A percentile compares a stretch with the other conserved stretches of the same genome.
Evolutionary conservation across 345 rosid genomes (phyloP).

Genomic region (Eutrema heterophyllum): DNA sequence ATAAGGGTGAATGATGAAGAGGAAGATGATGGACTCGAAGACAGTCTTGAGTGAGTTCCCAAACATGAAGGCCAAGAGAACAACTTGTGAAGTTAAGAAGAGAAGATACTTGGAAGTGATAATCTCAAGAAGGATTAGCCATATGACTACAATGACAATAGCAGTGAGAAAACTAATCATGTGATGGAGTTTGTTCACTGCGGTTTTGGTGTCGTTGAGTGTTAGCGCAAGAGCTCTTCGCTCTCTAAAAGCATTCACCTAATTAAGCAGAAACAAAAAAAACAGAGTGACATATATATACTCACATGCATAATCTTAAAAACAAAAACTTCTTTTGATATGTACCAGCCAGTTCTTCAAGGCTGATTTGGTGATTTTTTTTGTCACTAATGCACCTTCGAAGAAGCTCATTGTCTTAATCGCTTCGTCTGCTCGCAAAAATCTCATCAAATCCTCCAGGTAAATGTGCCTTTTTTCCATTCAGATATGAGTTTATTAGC

Average conservation of each 20-base stretch:
- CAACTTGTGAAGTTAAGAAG: constrained; percentile 66
- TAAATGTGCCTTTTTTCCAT: constrained; percentile 56
- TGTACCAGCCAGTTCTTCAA: constrained; percentile 83
- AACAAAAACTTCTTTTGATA: neutral
- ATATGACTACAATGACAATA: constrained; percentile 46
- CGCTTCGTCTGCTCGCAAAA: constrained; percentile 76
- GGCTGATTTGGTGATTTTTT: constrained; percentile 53
- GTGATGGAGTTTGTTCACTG: constrained; percentile 77
- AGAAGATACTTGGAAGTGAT: constrained; percentile 60
- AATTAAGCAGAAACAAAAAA: constrained; percentile 27
- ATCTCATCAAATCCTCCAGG: constrained; percentile 71
- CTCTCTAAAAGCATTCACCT: constrained; percentile 93
- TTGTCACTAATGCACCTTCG: constrained; percentile 56
- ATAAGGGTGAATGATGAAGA: constrained; percentile 84
- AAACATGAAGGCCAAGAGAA: constrained; percentile 76
- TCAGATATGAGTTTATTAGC: constrained; percentile 40
- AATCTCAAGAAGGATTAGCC: constrained; percentile 69
- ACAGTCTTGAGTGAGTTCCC: constrained; percentile 86
- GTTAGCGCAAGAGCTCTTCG: constrained; percentile 89
- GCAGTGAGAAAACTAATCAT: constrained; percentile 52
- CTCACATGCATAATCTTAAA: neutral
- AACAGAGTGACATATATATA: constrained; percentile 22
- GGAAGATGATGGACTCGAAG: constrained; percentile 81
- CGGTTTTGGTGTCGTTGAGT: constrained; percentile 90
- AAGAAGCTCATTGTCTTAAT: constrained; percentile 59